Evolutionary conservation across 2,329 filamentous ascomycete species (phyloP).

Genomic region (Aureobasidium leucospermi): DNA sequence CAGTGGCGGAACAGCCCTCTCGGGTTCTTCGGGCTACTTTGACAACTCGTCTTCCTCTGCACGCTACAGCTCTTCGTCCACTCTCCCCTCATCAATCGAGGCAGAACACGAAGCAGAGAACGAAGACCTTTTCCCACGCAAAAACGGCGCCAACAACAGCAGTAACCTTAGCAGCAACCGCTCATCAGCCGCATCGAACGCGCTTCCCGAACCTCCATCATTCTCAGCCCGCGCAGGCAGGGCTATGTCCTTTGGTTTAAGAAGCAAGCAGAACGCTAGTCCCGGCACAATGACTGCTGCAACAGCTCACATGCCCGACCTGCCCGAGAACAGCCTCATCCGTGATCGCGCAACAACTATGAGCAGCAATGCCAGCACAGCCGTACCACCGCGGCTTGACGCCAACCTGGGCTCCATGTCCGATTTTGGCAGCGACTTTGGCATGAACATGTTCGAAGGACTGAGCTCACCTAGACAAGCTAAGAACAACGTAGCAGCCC

Average conservation of each 20-base stretch:
- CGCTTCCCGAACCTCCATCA: constrained; percentile 18
- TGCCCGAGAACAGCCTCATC: constrained; percentile 17
- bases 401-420: constrained; percentile 21
- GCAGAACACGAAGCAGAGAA: constrained; percentile 28
- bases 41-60: constrained; percentile 37
- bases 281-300: neutral
- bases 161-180: constrained; percentile 31
- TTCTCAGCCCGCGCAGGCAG: constrained; percentile 38
- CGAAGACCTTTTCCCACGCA: constrained; percentile 30
- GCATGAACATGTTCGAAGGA: constrained; percentile 29
- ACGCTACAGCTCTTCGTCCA: constrained; percentile 49
- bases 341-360: constrained; percentile 37
- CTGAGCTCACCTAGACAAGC: constrained; percentile 19
- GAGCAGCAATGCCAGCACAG: constrained; percentile 35
- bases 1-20: constrained; percentile 43
- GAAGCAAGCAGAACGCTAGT: constrained; percentile 24
- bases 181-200: constrained; percentile 16
- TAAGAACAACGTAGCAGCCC: constrained; percentile 17
- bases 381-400: constrained; percentile 25
- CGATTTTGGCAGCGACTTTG: constrained; percentile 29
- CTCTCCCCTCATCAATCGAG: constrained; percentile 49
- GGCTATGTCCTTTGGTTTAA: constrained; percentile 46
- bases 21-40: constrained; percentile 38
- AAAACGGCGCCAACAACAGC: constrained; percentile 31
- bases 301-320: constrained; percentile 6